Evolutionary conservation across 2,329 filamentous ascomycete species (phyloP), one percentile per base, ranked within the genome.

Genomic region (Alternaria brassicae): DNA sequence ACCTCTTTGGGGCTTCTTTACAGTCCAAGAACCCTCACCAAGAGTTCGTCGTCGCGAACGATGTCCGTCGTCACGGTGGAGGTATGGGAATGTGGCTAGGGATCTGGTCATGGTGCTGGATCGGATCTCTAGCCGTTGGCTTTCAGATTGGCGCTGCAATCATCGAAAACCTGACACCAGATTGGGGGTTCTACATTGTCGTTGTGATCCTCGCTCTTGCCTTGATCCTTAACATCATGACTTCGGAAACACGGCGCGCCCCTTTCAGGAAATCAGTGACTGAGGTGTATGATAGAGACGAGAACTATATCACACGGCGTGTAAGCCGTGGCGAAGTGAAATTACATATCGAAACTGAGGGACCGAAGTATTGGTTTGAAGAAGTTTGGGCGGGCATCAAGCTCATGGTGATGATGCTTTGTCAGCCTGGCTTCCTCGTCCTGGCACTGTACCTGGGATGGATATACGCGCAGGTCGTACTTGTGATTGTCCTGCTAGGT

Each of bases 11-110:
- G 0, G 88, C 89, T 4, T 92, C 89, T 0, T 78, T 93, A 21
- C 90, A 91, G 83, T 90, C 88, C 68, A 82, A 83, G 39, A 87
- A 88, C 48, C 90, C 91, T 2, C 89, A 92, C 68, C 88, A 91
- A 76, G 90, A 92, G 70, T 79, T 90, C 19, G 88, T 90, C 1
- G 84, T 89, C 57, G 78, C 84, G 12, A 86, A 86, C 66, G 91
- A 93, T 74, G 85, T 90, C 17, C 85, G 91, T 54, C 83, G 90
- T 39, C 89, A 92, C 70, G 91, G 91, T 7, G 90, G 91, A 12
- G 91, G 91, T 0, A 88, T 93, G 80, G 91, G 91, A 0, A 80
- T 91, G n/a, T 93, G 91, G 91, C 54, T 93, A 6, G 74, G 74
- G 7, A 71, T 77, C 40, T 77, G 73, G 90, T 89, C 89, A 0